Evolutionary conservation across 441 rosid genomes (phyloP).

Genomic region (Gossypium lobatum): DNA sequence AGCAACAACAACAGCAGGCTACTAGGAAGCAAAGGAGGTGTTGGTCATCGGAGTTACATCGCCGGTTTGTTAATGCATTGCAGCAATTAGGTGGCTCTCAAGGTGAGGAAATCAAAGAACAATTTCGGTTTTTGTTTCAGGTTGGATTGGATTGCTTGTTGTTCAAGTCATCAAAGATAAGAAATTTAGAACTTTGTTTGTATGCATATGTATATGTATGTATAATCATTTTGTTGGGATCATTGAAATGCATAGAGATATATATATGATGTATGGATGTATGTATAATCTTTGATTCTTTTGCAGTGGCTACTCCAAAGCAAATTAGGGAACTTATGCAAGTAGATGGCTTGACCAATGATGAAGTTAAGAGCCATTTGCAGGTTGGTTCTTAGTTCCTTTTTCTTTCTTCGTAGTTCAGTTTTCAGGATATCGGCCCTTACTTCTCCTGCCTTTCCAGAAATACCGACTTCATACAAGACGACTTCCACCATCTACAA

Average conservation of each 20-base stretch:
- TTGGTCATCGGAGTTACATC: slow-evolving; percentile 93
- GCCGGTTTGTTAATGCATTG: slow-evolving; percentile 72
- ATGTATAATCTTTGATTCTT: neutral
- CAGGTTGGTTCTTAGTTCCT: slow-evolving; percentile 43
- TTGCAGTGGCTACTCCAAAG: slow-evolving; percentile 90
- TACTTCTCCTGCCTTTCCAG: slow-evolving; percentile 34
- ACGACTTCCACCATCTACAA: slow-evolving; percentile 28
- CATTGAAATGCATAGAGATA: no score
- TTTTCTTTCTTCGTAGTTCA: neutral
- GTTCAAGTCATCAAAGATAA: neutral
- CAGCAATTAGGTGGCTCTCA: slow-evolving; percentile 88
- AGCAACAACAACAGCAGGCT: slow-evolving; percentile 34
- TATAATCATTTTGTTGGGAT: no score
- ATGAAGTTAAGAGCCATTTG: slow-evolving; percentile 97
- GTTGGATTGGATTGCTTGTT: no score
- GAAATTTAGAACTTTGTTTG: neutral
- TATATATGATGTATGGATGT: no score
- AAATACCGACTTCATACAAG: slow-evolving; percentile 81
- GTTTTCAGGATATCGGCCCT: slow-evolving; percentile 1
- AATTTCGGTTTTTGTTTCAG: neutral
- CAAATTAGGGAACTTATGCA: slow-evolving; percentile 95
- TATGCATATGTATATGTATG: no score
- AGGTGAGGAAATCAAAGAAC: slow-evolving; percentile 35
- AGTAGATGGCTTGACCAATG: slow-evolving; percentile 92
- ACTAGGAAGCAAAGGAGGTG: slow-evolving; percentile 86